Percentiles rank a stretch among this genome's conserved stretches.
Evolutionary conservation across 148 eudicot genomes (phyloP).

Genomic region (Mesembryanthemum crystallinum): DNA sequence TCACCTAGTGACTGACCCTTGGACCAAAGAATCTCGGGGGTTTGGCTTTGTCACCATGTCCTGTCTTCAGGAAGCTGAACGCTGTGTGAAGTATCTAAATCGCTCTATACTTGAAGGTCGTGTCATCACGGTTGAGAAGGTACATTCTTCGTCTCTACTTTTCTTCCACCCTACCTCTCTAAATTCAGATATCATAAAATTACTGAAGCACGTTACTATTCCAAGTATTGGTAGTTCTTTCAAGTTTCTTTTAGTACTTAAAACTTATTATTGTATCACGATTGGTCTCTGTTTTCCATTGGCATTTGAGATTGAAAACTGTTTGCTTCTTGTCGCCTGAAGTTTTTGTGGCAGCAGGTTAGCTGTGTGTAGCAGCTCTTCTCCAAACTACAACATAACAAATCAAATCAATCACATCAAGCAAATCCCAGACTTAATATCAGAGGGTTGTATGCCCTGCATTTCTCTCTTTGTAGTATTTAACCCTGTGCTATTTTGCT

Average conservation of each 20-base stretch:
- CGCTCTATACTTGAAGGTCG: slow-evolving; percentile 89
- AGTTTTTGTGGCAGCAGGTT: slow-evolving; percentile 90
- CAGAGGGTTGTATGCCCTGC: slow-evolving; percentile 99
- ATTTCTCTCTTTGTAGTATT: slow-evolving; percentile 50
- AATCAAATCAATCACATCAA: slow-evolving; percentile 63
- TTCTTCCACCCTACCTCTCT: not conserved
- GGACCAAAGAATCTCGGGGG: slow-evolving; percentile 88
- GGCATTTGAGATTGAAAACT: slow-evolving; percentile 34
- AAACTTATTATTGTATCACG: slow-evolving; percentile 15
- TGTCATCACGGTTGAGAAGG: slow-evolving; percentile 98
- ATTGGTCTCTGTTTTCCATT: slow-evolving; percentile 16
- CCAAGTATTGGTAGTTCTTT: not conserved
- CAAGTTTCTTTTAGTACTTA: too few relatives aligned
- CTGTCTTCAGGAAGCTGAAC: slow-evolving; percentile 59
- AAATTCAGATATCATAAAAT: not conserved
- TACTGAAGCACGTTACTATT: not conserved
- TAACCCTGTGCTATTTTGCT: slow-evolving; percentile 26
- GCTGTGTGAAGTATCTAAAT: slow-evolving; percentile 75
- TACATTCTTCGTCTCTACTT: slow-evolving; percentile 22
- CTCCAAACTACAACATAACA: slow-evolving; percentile 74
- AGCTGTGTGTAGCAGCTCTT: slow-evolving; percentile 97
- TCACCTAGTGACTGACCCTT: slow-evolving; percentile 88
- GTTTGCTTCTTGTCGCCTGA: slow-evolving; percentile 59
- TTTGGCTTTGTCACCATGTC: slow-evolving; percentile 98
- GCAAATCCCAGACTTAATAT: slow-evolving; percentile 66